Evolutionary conservation across 768 basidiomycete genomes (phyloP).

Genomic region (Strobilomyces confusus): DNA sequence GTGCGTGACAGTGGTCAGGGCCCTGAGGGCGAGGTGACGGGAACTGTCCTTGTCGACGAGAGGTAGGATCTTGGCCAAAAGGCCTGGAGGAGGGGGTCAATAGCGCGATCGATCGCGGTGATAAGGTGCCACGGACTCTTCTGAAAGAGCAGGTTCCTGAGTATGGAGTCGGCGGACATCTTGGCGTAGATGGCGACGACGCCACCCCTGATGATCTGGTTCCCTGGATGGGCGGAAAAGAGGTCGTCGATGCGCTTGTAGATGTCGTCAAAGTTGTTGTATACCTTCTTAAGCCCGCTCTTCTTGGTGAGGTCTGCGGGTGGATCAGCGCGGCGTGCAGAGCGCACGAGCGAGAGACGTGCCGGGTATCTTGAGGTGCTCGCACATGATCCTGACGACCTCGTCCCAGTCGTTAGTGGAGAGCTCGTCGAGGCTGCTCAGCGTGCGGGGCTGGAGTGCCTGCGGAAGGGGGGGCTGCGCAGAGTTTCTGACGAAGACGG

Average conservation of each 20-base stretch:
- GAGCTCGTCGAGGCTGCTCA: conserved; percentile 20
- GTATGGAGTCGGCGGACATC: conserved; percentile 56
- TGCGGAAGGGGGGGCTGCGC: neutral
- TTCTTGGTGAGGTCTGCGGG: conserved; percentile 49
- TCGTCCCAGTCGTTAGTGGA: conserved; percentile 45
- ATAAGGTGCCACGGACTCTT: conserved; percentile 38
- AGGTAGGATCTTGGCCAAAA: conserved; percentile 55
- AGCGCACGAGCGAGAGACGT: conserved; percentile 2
- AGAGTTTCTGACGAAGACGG: neutral
- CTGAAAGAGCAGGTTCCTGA: conserved; percentile 56
- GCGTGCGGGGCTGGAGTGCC: conserved; percentile 12
- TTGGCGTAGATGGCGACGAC: conserved; percentile 61
- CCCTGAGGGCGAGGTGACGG: conserved; percentile 50
- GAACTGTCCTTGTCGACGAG: conserved; percentile 46
- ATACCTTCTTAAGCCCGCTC: conserved; percentile 60
- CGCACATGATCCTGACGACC: conserved; percentile 46
- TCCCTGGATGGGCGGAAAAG: conserved; percentile 39
- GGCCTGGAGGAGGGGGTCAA: conserved; percentile 34
- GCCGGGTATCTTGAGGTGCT: conserved; percentile 54
- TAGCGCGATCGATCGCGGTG: neutral
- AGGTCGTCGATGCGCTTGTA: conserved; percentile 47
- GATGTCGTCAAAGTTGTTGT: conserved; percentile 52
- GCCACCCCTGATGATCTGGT: conserved; percentile 50
- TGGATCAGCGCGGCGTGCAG: neutral
- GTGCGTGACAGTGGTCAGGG: conserved; percentile 56